phyloP scores from a whole-genome alignment of 169 alveolate genomes.

The Babesia bovis region DNA sequence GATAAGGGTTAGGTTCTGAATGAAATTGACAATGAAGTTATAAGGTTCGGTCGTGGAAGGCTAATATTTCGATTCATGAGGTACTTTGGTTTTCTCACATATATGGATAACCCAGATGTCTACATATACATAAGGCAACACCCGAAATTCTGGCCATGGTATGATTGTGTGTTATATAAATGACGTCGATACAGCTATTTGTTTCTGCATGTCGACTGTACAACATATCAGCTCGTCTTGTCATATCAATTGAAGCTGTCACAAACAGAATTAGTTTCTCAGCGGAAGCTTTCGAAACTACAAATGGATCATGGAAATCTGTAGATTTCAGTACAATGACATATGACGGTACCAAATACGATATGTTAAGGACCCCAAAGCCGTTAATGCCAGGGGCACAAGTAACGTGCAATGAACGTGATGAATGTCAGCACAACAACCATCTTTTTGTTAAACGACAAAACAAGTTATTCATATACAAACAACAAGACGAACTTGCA shows the following conservation, averaged over 20 bases:
- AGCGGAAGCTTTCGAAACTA: constrained; percentile 48
- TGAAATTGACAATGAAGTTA: not conserved
- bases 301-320: constrained; percentile 44
- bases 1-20: constrained; percentile 2
- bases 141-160: constrained; percentile 44
- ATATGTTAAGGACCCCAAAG: not conserved
- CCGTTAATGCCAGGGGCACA: constrained; percentile 6
- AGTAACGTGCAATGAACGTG: not conserved
- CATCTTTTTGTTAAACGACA: constrained; percentile 32
- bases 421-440: constrained; percentile 9
- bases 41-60: constrained; percentile 14
- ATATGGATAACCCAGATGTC: constrained; percentile 5
- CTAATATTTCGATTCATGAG: constrained; percentile 7
- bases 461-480: constrained; percentile 51
- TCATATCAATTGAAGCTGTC: not conserved
- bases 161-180: not conserved
- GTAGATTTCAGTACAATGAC: constrained; percentile 29
- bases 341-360: constrained; percentile 18
- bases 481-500: not conserved
- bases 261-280: not conserved
- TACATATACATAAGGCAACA: constrained; percentile 31
- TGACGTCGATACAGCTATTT: constrained; percentile 3
- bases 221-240: constrained; percentile 42
- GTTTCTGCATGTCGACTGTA: constrained; percentile 51
- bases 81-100: not conserved